Conservation (phyloP, 2,329 filamentous ascomycete genomes). For the Ramichloridium luteum region DNA sequence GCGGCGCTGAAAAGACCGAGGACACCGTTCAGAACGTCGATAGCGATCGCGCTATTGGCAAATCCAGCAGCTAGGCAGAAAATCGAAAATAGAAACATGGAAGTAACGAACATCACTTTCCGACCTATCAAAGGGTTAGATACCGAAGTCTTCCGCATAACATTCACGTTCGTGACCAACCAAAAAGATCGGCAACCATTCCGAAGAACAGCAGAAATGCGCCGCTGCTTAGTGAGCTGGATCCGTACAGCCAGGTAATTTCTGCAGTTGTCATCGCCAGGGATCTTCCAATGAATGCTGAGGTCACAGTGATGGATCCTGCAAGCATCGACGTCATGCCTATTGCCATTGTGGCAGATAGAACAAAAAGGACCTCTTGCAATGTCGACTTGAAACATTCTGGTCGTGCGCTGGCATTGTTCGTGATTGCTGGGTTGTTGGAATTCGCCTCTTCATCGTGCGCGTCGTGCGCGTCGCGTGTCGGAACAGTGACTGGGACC, state of each 20-base stretch:
- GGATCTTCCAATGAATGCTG: conserved; percentile 42
- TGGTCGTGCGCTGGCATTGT: conserved; percentile 31
- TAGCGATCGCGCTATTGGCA: conserved; percentile 43
- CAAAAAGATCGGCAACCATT: conserved; percentile 53
- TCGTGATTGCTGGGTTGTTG: conserved; percentile 7
- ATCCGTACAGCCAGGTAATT: conserved; percentile 55
- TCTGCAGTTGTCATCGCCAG: conserved; percentile 52
- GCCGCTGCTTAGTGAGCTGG: conserved; percentile 50
- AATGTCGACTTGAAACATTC: conserved; percentile 49
- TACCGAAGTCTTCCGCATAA: too few species aligned
- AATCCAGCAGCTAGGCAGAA: conserved; percentile 49
- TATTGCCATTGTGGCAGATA: conserved; percentile 55
- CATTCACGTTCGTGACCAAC: conserved; percentile 6
- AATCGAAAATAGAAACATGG: conserved; percentile 47
- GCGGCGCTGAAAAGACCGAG: conserved; percentile 53
- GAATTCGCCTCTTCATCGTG: not conserved
- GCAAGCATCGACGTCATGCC: conserved; percentile 49
- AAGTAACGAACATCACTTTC: conserved; percentile 46
- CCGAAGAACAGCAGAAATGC: conserved; percentile 56
- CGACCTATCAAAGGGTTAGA: too few species aligned
- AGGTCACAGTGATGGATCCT: conserved; percentile 50
- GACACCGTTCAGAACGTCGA: conserved; percentile 52
- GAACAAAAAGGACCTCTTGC: conserved; percentile 53
- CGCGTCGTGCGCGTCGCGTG: too few species aligned
- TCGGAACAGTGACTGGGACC: too few species aligned